Conservation (phyloP, 306 rosid species). For the Vicia villosa region DNA sequence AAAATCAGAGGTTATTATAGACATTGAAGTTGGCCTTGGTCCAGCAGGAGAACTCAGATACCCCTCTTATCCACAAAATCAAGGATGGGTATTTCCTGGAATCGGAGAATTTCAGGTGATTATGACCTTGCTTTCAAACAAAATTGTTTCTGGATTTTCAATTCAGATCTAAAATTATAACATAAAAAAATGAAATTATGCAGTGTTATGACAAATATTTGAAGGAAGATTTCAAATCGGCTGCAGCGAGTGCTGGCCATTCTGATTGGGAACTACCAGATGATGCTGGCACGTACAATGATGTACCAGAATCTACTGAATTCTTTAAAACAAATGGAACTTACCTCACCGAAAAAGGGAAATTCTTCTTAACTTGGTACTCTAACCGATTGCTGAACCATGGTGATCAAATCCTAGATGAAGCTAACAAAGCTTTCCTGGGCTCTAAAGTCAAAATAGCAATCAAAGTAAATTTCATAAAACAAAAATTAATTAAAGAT, state of each 20-base stretch:
- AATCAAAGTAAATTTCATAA: constrained; percentile 62
- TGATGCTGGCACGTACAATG: constrained; percentile 78
- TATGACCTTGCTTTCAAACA: constrained; percentile 5
- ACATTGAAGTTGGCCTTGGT: constrained; percentile 86
- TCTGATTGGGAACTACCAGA: constrained; percentile 82
- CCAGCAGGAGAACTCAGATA: constrained; percentile 90
- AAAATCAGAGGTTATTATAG: constrained; percentile 57
- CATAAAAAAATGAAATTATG: constrained; percentile 30
- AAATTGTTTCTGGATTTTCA: not conserved
- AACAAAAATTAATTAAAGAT: not conserved
- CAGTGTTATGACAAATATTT: constrained; percentile 90
- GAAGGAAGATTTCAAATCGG: constrained; percentile 66
- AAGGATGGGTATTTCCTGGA: constrained; percentile 86
- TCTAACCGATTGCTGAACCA: constrained; percentile 72
- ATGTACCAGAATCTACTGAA: constrained; percentile 61
- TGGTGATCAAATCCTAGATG: constrained; percentile 75
- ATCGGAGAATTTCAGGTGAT: constrained; percentile 95
- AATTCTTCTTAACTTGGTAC: constrained; percentile 88
- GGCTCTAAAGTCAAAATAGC: constrained; percentile 68
- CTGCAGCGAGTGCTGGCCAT: constrained; percentile 63
- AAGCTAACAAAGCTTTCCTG: constrained; percentile 71
- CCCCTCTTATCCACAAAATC: constrained; percentile 81
- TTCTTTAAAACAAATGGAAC: constrained; percentile 74
- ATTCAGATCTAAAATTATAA: not conserved
- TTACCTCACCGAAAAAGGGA: constrained; percentile 70